Evolutionary conservation across 164 flowering plant species (phyloP).

Genomic region (Magnolia kwangsiensis): DNA sequence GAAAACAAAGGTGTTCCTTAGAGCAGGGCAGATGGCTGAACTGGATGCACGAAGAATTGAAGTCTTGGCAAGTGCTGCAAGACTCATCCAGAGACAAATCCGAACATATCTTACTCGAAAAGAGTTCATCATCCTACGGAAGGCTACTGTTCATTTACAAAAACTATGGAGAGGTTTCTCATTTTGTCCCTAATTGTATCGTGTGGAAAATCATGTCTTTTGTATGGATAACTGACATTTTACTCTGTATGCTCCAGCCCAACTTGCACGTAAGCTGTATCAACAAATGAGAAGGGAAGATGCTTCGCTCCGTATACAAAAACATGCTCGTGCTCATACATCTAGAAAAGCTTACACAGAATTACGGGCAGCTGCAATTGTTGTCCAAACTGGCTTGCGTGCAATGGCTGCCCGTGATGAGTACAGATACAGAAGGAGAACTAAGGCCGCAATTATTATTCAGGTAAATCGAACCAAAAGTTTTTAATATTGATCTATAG

Average conservation of each 20-base stretch:
- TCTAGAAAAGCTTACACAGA: conserved; percentile 46
- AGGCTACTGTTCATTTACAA: conserved; percentile 55
- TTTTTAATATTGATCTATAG: neutral
- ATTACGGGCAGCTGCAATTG: conserved; percentile 48
- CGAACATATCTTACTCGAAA: conserved; percentile 61
- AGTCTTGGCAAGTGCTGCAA: conserved; percentile 66
- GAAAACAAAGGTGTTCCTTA: conserved; percentile 75
- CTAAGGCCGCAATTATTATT: conserved; percentile 57
- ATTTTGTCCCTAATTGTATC: neutral
- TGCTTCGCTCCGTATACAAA: conserved; percentile 64
- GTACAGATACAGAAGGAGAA: conserved; percentile 51
- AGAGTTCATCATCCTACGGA: conserved; percentile 51
- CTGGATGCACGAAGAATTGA: conserved; percentile 81
- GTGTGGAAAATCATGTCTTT: neutral
- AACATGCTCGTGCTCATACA: conserved; percentile 45
- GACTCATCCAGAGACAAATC: conserved; percentile 69
- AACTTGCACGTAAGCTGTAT: conserved; percentile 63
- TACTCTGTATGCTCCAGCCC: conserved; percentile 32
- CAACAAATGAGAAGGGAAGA: conserved; percentile 62
- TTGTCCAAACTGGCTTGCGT: conserved; percentile 64
- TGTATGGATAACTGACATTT: neutral
- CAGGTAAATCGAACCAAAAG: conserved; percentile 38
- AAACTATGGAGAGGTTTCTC: conserved; percentile 69
- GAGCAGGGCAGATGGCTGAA: conserved; percentile 98
- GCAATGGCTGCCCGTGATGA: conserved; percentile 72